Percentiles rank a stretch among this genome's conserved stretches.
phyloP scores from a whole-genome alignment of 2,329 filamentous ascomycete species.

The Coniochaeta sp. region DNA sequence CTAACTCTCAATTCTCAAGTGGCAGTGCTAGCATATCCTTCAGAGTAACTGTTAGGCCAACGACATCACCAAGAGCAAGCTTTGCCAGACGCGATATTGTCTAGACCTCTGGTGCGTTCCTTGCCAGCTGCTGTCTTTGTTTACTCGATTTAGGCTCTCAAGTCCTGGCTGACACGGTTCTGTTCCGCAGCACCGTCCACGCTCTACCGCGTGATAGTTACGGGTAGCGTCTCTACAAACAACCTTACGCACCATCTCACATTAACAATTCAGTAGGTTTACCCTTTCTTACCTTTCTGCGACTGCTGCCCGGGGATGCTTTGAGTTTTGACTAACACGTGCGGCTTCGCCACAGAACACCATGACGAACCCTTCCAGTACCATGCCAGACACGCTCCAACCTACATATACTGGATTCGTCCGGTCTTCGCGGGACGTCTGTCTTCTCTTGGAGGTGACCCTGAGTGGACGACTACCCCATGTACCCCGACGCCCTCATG shows the following conservation, averaged over 20 bases:
- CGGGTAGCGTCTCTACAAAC: neutral
- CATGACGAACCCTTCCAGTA: neutral
- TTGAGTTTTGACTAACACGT: neutral
- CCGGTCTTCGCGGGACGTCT: constrained; percentile 64
- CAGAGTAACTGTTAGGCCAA: neutral
- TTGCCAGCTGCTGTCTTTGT: neutral
- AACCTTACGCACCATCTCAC: neutral
- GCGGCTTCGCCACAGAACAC: neutral
- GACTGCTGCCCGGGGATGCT: neutral
- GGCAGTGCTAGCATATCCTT: neutral
- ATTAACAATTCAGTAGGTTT: neutral
- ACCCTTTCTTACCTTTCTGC: neutral
- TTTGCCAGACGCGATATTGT: neutral
- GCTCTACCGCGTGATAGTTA: neutral
- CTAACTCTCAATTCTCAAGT: neutral
- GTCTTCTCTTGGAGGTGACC: constrained; percentile 75
- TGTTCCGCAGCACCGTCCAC: neutral
- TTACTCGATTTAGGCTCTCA: neutral
- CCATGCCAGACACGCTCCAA: constrained; percentile 33
- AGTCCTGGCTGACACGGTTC: neutral
- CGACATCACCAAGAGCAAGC: neutral
- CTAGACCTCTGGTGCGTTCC: neutral
- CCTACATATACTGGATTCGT: constrained; percentile 44
- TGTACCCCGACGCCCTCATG: constrained; percentile 77
- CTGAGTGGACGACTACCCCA: constrained; percentile 64